Evolutionary conservation across 805 yeast genomes (phyloP), one percentile per base, ranked within the genome.

Genomic region (Suhomyces canberraensis): DNA sequence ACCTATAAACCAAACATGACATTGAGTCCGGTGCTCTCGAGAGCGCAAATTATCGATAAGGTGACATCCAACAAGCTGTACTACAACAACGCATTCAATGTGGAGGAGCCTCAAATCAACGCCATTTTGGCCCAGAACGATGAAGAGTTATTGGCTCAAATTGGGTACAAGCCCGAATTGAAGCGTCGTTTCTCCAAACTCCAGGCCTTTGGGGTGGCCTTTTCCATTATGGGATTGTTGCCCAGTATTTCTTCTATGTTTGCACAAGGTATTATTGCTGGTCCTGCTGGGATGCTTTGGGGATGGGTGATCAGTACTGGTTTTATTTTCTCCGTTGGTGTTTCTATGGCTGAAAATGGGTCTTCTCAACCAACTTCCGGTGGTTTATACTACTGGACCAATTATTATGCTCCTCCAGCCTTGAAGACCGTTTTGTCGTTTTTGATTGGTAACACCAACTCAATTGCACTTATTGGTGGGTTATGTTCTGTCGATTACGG

Each of bases 331-430:
- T 46, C 48, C 13, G 54, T 58, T 28, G 65, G 62, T 4, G 37
- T 56, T 3, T 49, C 57, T 24, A 56, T 60, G 62, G 40, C 59
- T 3, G 55, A 48, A 31, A 42, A 47, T 29, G 63, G 61, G 1
- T 47, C 55, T 14, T 42, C 53, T 19, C 46, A 45, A 35, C 61
- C 64, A 13, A 58, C 65, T 4, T 46, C 56, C n/a, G 65, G 65
- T 14, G 64, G 64, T 8, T 44, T 60, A 11, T 60, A 55, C 45
- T 60, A 60, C 46, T 58, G 53, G 77, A 67, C 61, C 3, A 57
- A 54, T 36, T 59, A 42, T 45, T 59, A 58, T 33, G 56, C 61
- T 3, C 63, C 62, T 1, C 48, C 52, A 4, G 37, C 31, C 24
- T 46, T 29, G 32, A 54, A 50, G 44, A 54, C 58, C 11, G 35